These are phyloP conservation scores for Aspergillus nomiae DNA, from an alignment of 2,329 filamentous ascomycete genomes.

Conservation along the genomic window DNA sequence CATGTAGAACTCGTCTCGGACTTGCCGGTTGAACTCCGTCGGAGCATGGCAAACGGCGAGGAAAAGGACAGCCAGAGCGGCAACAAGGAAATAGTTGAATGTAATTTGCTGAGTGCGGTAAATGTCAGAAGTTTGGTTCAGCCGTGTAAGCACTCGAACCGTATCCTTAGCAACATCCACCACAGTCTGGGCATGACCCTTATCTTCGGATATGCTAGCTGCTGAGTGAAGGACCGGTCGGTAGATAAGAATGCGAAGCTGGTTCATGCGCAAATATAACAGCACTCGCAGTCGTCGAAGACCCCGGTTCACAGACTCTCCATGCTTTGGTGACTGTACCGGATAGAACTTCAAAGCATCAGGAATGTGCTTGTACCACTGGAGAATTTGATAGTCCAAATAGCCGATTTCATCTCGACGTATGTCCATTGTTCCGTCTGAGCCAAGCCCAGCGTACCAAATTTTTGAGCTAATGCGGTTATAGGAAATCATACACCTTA, in stretches of 20 bases:
- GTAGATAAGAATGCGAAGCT: conserved; percentile 87
- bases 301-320: conserved; percentile 61
- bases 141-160: conserved; percentile 60
- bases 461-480: conserved; percentile 82
- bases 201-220: conserved; percentile 77
- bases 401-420: conserved; percentile 75
- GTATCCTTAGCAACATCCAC: conserved; percentile 68
- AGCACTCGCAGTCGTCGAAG: conserved; percentile 76
- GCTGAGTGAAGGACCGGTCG: conserved; percentile 84
- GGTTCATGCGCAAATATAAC: conserved; percentile 83
- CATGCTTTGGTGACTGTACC: conserved; percentile 51
- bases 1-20: conserved; percentile 69
- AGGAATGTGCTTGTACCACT: conserved; percentile 81
- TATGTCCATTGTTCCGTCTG: conserved; percentile 66
- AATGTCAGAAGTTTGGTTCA: conserved; percentile 65
- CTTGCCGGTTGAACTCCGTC: conserved; percentile 59
- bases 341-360: conserved; percentile 64
- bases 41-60: conserved; percentile 67
- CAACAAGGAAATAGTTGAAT: conserved; percentile 69
- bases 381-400: conserved; percentile 78
- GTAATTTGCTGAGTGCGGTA: conserved; percentile 65
- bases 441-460: conserved; percentile 76
- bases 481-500: conserved; percentile 83
- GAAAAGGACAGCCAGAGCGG: conserved; percentile 64
- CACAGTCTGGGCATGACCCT: conserved; percentile 69